Evolutionary conservation across 148 eudicot genomes (phyloP), one percentile per base, ranked within the genome.

Genomic region (Camellia japonica): DNA sequence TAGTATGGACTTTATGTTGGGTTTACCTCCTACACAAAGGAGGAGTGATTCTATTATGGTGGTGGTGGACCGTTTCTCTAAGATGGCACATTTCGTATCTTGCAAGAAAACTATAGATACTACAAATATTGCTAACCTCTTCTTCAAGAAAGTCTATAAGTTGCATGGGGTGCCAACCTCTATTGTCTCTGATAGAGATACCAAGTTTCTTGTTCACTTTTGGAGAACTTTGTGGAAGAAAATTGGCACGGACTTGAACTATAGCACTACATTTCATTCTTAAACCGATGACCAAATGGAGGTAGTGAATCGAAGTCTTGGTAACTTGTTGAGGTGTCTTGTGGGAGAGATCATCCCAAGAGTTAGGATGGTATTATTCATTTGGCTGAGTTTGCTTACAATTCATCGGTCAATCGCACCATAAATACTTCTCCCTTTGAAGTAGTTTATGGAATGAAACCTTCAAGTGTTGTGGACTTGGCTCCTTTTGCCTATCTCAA

Each of bases 11-110:
- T 65, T 65, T 23, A 2, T 65, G 12, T 65, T 65, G 23, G 41
- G 51, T 7, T 65, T 65, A 13, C 68, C 13, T 30, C 23, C 23
- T 5, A 65, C 68, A 5, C 2, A 6, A 7, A 5, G 68, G 43
- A 65, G 23, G 43, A 10, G 23, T 8, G 68, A 71, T n/a, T 71
- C 38, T 1, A 23, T 71, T 6, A 47, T 71, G 49, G 56, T 46
- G 38, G 56, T n/a, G 5, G 42, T 71, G 18, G 74, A 71, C 19
- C 49, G 59, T 8, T 71, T 71, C 49, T 71, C 73, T 69, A 69
- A 69, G 20, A 69, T 69, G 54, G 52, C 52, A 43, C 73, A 69
- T 44, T 69, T 44, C 23, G 44, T 69, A 4, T 4, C 54, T 4
- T 69, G 54, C 18, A 19, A 69, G 44, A 43, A 18, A 2, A 69